Evolutionary conservation across 345 rosid species (phyloP), one percentile per base, ranked within the genome.

Genomic region (Lenwebbia sp.): DNA sequence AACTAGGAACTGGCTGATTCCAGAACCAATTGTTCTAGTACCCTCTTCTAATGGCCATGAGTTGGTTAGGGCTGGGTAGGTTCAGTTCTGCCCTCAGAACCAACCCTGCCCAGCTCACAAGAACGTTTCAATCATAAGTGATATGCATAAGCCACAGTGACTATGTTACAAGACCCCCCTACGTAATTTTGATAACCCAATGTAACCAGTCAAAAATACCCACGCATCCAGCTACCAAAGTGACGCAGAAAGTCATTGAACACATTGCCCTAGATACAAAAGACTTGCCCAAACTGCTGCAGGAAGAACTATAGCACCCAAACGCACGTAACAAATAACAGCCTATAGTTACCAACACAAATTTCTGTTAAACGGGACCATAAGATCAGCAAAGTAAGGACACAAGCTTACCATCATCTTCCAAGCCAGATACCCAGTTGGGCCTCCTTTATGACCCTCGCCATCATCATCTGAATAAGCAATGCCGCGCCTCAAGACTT

Each of bases 361-460:
- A 37, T 70, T 70, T 70, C 47, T 22, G 5, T 70, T 4, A 70
- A 70, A 70, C 78, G 8, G 78, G 44, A 65, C 78, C 78, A 2
- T 70, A 70, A 5, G 25, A 37, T 70, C 26, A 70, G 78, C 37
- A 70, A 70, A 70, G 78, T 12, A 37, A 70, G 47, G 14, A 70
- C 47, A 37, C 10, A 54, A 70, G 74, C 91, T 86, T 92, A 96
- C 98, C 99, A 95, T 95, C 92, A 96, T 88, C 91, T 96, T 95
- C 99, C 99, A 96, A 53, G 96, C 95, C 89, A 96, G 98, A 91
- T 95, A 95, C 7, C 99, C 99, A 54, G 91, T 88, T 15, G 99
- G 98, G 50, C 99, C 99, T 74, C 98, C 98, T 85, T 94, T 94
- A 53, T 91, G 92, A 44, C 94, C 94, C 49, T 91, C 91, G 33